Conservation (phyloP, 2,329 filamentous ascomycete species). For the Penicillium sp. region DNA sequence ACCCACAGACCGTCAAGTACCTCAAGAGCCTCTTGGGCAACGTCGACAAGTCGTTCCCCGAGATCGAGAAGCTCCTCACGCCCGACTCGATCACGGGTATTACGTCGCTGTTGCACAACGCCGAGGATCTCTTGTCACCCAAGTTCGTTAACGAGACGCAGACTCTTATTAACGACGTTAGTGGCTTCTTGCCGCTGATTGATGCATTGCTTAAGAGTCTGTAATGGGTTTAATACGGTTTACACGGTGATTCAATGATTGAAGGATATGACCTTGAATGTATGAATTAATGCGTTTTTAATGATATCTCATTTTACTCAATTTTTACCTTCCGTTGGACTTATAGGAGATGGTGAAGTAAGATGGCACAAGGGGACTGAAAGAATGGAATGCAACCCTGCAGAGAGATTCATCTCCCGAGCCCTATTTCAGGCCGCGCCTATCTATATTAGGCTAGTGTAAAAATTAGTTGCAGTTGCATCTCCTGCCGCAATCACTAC, state of each 20-base stretch:
- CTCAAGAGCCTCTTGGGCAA: constrained; percentile 26
- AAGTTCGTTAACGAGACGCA: not conserved
- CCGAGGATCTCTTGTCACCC: constrained; percentile 17
- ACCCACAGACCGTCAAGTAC: constrained; percentile 26
- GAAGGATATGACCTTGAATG: constrained; percentile 17
- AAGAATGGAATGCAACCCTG: no score
- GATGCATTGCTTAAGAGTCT: not conserved
- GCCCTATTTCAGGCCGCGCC: no score
- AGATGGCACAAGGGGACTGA: no score
- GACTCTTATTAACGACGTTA: not conserved
- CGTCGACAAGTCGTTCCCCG: constrained; percentile 28
- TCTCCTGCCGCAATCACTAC: no score
- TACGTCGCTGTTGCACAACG: constrained; percentile 26
- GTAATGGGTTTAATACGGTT: not conserved
- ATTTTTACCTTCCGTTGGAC: not conserved
- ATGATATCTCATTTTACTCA: constrained; percentile 9
- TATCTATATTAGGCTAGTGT: no score
- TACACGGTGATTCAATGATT: not conserved
- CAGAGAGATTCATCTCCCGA: no score
- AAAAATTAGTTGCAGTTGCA: no score
- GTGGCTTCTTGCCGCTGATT: not conserved
- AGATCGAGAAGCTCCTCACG: constrained; percentile 29
- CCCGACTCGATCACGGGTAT: constrained; percentile 25
- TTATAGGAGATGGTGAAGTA: no score
- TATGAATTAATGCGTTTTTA: constrained; percentile 21